These are phyloP conservation scores for Neurospora sp. DNA, from an alignment of 495 filamentous ascomycete species.

Conservation along the genomic window DNA sequence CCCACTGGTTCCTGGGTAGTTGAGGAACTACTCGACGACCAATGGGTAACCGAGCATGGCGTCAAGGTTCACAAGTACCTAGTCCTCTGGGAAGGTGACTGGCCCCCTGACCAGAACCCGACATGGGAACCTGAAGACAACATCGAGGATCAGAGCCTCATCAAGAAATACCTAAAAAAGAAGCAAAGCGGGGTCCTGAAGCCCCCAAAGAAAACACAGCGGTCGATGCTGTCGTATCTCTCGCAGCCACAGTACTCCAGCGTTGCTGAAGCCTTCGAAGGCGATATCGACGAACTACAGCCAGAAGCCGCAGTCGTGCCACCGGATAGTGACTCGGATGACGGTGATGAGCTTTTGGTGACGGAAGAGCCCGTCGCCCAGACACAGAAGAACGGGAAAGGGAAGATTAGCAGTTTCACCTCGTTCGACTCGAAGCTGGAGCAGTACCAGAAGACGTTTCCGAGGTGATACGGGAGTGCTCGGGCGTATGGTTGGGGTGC, in stretches of 20 bases:
- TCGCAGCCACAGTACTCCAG: conserved; percentile 24
- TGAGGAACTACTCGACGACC: conserved; percentile 27
- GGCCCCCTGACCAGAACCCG: conserved; percentile 35
- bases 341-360: conserved; percentile 11
- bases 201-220: conserved; percentile 5
- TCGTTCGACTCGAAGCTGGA: conserved; percentile 3
- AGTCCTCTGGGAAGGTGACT: conserved; percentile 38
- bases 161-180: conserved; percentile 23
- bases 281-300: conserved; percentile 13
- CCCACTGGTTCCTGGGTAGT: conserved; percentile 25
- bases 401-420: neutral
- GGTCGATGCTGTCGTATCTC: conserved; percentile 4
- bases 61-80: conserved; percentile 26
- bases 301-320: neutral
- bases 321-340: conserved; percentile 2
- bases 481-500: neutral
- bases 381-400: neutral
- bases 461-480: neutral
- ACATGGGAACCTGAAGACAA: conserved; percentile 39
- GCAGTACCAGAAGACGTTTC: neutral
- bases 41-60: conserved; percentile 10
- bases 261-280: conserved; percentile 32
- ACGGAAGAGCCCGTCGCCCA: conserved; percentile 3
- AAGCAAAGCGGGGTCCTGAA: conserved; percentile 14
- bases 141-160: conserved; percentile 19